Base-by-base conservation (phyloP, 2,329 filamentous ascomycete genomes). In the Penicillium sclerotigenum region DNA sequence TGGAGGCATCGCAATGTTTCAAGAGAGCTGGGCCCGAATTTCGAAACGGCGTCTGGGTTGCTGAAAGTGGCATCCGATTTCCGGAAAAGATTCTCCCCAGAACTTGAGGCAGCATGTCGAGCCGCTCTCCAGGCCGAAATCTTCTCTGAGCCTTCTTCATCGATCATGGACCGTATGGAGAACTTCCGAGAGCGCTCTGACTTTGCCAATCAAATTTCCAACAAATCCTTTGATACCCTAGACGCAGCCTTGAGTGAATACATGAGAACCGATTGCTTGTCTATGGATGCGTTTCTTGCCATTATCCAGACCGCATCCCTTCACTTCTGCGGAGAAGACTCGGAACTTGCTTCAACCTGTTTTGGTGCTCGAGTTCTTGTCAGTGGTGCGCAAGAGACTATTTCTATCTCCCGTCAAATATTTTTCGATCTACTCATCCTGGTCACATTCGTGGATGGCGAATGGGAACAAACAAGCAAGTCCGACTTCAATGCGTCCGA, bases 361-460 rank as follows among this genome's bases (percentile, higher is more conserved):
- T 91, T 93, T 68, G 93, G 93, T 18, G 83, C 86, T 38, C 89
- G 85, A 63, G 76, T 91, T 2, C 79, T 91, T 14, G 83, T 96
- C 11, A 87, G 86, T 59, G 87, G 90, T 7, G 85, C 89, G 0
- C 88, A 93, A 67, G 91, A 97, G 68, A 87, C 84, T 13, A 82
- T 94, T 7, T 81, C 88, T 48, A 75, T 90, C 31, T 87, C 89
- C 57, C 87, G 86, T 75, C 84, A 84, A 57, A 79, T 94, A 9
- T 85, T 95, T 48, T 85, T 95, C 59, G 91, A 93, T 67, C 83
- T 97, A 56, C 78, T 97, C 2, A 81, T 94, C 3, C 81, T 99
- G 7, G 80, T 96, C 16, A 82, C 94, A 10, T 91, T 97, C 71
- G 88, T 97, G 81, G 88, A 94, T 70, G 87, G 87, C 37, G 90